These are phyloP conservation scores for Cladosporium sp. DNA, from an alignment of 2,329 filamentous ascomycete genomes.

Conservation along the genomic window DNA sequence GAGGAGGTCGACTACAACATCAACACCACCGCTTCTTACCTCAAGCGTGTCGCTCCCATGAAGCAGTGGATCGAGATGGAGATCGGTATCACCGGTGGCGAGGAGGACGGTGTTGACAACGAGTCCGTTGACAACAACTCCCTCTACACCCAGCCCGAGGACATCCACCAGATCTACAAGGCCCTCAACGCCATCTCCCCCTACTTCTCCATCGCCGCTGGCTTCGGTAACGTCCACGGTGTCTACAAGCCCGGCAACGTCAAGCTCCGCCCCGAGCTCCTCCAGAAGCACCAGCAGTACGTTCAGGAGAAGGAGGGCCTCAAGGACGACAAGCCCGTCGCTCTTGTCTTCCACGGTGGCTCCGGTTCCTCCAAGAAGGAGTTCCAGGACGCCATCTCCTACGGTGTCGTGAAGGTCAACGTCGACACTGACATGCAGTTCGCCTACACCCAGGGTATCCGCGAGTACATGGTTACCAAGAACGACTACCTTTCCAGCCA, in stretches of 20 bases:
- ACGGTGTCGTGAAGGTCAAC: constrained; percentile 99
- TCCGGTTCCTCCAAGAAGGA: constrained; percentile 89
- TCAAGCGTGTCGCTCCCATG: constrained; percentile 91
- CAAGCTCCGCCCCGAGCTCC: constrained; percentile 91
- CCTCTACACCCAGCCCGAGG: constrained; percentile 96
- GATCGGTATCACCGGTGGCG: constrained; percentile 93
- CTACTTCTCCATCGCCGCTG: constrained; percentile 97
- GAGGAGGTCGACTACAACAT: constrained; percentile 90
- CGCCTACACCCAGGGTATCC: constrained; percentile 88
- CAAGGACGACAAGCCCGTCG: constrained; percentile 85
- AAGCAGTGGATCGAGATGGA: constrained; percentile 99
- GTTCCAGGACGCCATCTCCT: constrained; percentile 82
- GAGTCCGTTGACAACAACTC: constrained; percentile 95
- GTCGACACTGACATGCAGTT: constrained; percentile 97
- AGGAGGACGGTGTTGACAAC: constrained; percentile 99
- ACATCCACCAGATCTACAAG: constrained; percentile 89
- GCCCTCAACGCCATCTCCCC: constrained; percentile 81
- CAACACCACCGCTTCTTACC: constrained; percentile 85
- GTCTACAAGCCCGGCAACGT: constrained; percentile 99
- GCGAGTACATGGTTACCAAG: constrained; percentile 91
- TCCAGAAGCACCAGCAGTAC: constrained; percentile 93
- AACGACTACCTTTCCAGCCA: constrained; percentile 87
- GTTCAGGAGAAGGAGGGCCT: constrained; percentile 76
- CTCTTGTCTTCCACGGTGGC: constrained; percentile 99
- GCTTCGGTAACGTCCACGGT: constrained; percentile 98